A percentile compares a stretch with the other conserved stretches of the same genome.
phyloP scores from a whole-genome alignment of 495 filamentous ascomycete genomes.

The Aspergillus mulundensis region DNA sequence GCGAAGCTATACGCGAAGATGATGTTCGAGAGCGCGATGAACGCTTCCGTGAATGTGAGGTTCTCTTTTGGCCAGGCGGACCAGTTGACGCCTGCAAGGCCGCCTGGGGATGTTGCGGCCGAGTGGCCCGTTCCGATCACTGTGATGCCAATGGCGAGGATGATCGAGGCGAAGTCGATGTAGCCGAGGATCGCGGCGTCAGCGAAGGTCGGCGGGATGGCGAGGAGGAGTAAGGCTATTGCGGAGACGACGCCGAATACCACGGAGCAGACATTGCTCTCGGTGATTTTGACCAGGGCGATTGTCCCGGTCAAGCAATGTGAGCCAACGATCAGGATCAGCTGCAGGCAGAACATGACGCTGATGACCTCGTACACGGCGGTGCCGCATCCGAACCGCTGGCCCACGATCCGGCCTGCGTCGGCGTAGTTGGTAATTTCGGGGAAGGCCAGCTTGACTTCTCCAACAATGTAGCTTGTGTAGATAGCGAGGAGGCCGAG shows the following conservation, averaged over 20 bases:
- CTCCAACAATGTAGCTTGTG: slow-evolving; percentile 64
- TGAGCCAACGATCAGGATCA: slow-evolving; percentile 44
- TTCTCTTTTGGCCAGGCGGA: slow-evolving; percentile 33
- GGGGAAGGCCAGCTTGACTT: slow-evolving; percentile 64
- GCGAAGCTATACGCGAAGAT: slow-evolving; percentile 62
- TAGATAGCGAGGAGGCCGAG: slow-evolving; percentile 66
- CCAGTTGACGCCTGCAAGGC: slow-evolving; percentile 30
- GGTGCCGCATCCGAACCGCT: slow-evolving; percentile 58
- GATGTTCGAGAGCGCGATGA: slow-evolving; percentile 65
- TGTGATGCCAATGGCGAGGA: slow-evolving; percentile 60
- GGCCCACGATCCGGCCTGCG: slow-evolving; percentile 57
- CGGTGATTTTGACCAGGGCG: slow-evolving; percentile 57
- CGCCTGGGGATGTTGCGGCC: slow-evolving; percentile 27
- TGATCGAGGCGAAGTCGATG: slow-evolving; percentile 59
- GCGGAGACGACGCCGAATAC: slow-evolving; percentile 59
- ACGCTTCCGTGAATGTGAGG: slow-evolving; percentile 30
- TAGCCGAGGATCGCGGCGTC: slow-evolving; percentile 56
- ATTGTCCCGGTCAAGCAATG: slow-evolving; percentile 69
- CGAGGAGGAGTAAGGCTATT: slow-evolving; percentile 54
- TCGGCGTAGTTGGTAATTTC: slow-evolving; percentile 62
- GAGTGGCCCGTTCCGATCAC: slow-evolving; percentile 59
- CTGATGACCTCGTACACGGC: slow-evolving; percentile 22
- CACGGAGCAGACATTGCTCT: slow-evolving; percentile 57
- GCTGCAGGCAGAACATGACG: too few relatives aligned
- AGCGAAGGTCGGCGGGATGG: slow-evolving; percentile 51